Conservation (phyloP, 2,329 filamentous ascomycete genomes). For the Cordyceps cicadae region DNA sequence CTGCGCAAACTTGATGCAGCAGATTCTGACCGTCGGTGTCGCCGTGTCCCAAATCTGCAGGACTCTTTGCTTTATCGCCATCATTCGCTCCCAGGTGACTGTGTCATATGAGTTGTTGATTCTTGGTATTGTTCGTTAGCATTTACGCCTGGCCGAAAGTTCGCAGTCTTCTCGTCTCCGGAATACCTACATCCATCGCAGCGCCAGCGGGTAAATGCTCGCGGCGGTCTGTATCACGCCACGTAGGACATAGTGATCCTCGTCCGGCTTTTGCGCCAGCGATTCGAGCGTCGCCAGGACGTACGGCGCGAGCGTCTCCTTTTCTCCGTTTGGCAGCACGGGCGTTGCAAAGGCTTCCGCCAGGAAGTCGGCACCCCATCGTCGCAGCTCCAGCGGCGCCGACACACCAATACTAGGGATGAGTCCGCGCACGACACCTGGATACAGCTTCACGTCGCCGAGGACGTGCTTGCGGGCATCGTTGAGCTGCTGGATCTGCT, state of each 20-base stretch:
- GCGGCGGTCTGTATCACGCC: slow-evolving; percentile 81
- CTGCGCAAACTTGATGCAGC: slow-evolving; percentile 96
- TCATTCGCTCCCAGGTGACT: slow-evolving; percentile 80
- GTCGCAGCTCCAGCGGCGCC: slow-evolving; percentile 69
- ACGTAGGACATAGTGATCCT: slow-evolving; percentile 74
- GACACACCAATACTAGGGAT: slow-evolving; percentile 78
- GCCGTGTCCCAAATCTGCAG: slow-evolving; percentile 80
- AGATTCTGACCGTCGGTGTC: slow-evolving; percentile 69
- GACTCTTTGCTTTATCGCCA: slow-evolving; percentile 80
- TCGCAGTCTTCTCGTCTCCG: slow-evolving; percentile 2
- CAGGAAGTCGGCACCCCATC: slow-evolving; percentile 95
- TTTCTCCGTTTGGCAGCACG: slow-evolving; percentile 66
- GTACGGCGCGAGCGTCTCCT: slow-evolving; percentile 68
- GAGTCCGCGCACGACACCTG: slow-evolving; percentile 83
- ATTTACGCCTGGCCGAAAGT: not conserved
- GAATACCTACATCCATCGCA: slow-evolving; percentile 83
- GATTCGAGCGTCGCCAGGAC: slow-evolving; percentile 70
- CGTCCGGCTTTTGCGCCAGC: slow-evolving; percentile 61
- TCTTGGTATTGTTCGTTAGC: slow-evolving; percentile 47
- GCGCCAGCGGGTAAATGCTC: slow-evolving; percentile 85
- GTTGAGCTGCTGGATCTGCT: slow-evolving; percentile 81
- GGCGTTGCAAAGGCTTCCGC: slow-evolving; percentile 94
- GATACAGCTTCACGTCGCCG: slow-evolving; percentile 78
- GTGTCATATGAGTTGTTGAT: slow-evolving; percentile 78
- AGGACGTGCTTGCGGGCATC: slow-evolving; percentile 85